Evolutionary conservation across 805 yeast species (phyloP).

Genomic region (Candida railenensis): DNA sequence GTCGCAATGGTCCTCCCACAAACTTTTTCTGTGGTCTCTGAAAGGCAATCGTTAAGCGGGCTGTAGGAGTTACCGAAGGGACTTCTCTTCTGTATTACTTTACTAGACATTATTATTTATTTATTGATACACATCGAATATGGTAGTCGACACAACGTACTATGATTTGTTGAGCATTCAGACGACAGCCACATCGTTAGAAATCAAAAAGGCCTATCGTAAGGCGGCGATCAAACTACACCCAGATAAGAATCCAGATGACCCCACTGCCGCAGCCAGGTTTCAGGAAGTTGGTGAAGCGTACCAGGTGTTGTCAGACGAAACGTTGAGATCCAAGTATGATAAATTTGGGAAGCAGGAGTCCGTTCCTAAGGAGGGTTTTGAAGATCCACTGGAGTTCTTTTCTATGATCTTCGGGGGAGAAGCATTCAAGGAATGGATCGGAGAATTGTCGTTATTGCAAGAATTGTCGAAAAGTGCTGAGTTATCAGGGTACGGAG

Average conservation of each 20-base stretch:
- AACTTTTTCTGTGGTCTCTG: too few species aligned
- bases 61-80: too few species aligned
- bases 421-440: constrained; percentile 72
- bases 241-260: constrained; percentile 48
- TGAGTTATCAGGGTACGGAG: constrained; percentile 37
- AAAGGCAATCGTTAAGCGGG: too few species aligned
- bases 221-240: constrained; percentile 44
- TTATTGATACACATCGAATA: constrained; percentile 8
- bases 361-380: constrained; percentile 68
- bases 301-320: constrained; percentile 73
- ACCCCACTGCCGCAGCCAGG: constrained; percentile 42
- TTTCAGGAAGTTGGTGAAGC: constrained; percentile 62
- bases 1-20: too few species aligned
- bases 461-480: constrained; percentile 43
- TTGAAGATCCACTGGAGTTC: constrained; percentile 81
- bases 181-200: constrained; percentile 40
- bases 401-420: constrained; percentile 85
- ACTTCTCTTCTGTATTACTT: too few species aligned
- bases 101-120: too few species aligned
- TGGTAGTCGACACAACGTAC: constrained; percentile 48
- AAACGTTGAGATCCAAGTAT: constrained; percentile 60
- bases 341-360: constrained; percentile 76
- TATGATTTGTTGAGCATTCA: constrained; percentile 36
- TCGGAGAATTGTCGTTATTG: constrained; percentile 72
- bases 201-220: constrained; percentile 45